A percentile compares a stretch with the other conserved stretches of the same genome.
These are phyloP conservation scores for Eucalyptus cloeziana DNA, from an alignment of 345 rosid species.

Conservation along the genomic window DNA sequence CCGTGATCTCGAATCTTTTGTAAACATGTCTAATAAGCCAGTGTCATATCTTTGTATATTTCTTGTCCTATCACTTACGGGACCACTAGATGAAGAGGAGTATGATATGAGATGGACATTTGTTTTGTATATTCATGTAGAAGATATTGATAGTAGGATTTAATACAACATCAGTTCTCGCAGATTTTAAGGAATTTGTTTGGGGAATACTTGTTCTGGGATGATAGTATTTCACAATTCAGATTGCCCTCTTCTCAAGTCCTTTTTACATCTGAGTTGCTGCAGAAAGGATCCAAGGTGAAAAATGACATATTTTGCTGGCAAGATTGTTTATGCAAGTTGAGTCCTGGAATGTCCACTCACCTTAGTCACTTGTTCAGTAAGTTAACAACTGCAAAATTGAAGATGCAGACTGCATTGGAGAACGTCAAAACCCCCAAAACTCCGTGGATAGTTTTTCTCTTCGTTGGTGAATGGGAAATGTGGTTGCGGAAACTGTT, in stretches of 20 bases:
- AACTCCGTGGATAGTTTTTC: no score
- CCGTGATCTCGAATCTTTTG: not conserved
- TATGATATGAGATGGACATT: not conserved
- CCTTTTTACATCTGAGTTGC: not conserved
- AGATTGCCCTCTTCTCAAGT: not conserved
- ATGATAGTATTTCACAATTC: not conserved
- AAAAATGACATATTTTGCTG: not conserved
- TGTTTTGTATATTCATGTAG: not conserved
- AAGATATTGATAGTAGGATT: not conserved
- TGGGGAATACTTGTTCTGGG: not conserved
- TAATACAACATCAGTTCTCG: not conserved
- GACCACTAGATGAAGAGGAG: slow-evolving; percentile 31
- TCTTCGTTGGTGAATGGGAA: no score
- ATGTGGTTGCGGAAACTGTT: no score
- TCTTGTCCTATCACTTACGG: slow-evolving; percentile 19
- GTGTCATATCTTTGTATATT: not conserved
- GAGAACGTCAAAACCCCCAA: no score
- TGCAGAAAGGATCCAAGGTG: not conserved
- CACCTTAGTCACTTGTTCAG: not conserved
- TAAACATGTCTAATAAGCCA: not conserved
- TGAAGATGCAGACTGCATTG: not conserved
- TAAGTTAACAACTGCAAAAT: not conserved
- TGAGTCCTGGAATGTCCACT: not conserved
- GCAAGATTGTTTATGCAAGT: not conserved
- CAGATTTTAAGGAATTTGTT: not conserved